Percentiles rank a stretch among this genome's conserved stretches.
phyloP scores from a whole-genome alignment of 768 basidiomycete species.

The Lactarius vividus region DNA sequence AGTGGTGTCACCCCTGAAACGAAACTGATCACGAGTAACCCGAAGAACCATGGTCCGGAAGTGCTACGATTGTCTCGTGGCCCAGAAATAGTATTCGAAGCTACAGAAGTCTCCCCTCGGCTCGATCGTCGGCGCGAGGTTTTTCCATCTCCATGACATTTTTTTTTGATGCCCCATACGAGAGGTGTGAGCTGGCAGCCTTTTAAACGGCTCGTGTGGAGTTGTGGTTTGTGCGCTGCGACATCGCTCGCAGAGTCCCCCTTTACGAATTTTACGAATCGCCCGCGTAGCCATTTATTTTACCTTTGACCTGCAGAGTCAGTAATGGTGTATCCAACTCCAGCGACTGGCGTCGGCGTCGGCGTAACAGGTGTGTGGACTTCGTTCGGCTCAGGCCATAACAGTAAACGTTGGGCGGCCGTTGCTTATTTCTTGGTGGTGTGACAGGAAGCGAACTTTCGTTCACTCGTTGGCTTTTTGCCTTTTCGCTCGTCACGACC shows the following conservation, averaged over 20 bases:
- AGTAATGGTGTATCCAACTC: neutral
- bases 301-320: neutral
- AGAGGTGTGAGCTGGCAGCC: neutral
- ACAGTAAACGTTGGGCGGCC: neutral
- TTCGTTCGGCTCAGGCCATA: neutral
- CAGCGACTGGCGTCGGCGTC: neutral
- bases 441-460: constrained; percentile 22
- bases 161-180: neutral
- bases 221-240: neutral
- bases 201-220: neutral
- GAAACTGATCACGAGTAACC: neutral
- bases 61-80: neutral
- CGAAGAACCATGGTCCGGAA: neutral
- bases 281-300: neutral
- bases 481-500: constrained; percentile 68
- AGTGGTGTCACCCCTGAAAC: neutral
- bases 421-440: neutral
- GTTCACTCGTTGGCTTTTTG: constrained; percentile 44
- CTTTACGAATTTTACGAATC: neutral
- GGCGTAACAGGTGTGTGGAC: constrained; percentile 11
- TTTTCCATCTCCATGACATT: neutral
- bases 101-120: neutral
- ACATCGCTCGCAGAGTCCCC: neutral
- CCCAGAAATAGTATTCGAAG: neutral
- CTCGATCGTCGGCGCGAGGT: neutral